Evolutionary conservation across 2,329 filamentous ascomycete species (phyloP), one percentile per base, ranked within the genome.

Genomic region (Fusarium ambrosium): DNA sequence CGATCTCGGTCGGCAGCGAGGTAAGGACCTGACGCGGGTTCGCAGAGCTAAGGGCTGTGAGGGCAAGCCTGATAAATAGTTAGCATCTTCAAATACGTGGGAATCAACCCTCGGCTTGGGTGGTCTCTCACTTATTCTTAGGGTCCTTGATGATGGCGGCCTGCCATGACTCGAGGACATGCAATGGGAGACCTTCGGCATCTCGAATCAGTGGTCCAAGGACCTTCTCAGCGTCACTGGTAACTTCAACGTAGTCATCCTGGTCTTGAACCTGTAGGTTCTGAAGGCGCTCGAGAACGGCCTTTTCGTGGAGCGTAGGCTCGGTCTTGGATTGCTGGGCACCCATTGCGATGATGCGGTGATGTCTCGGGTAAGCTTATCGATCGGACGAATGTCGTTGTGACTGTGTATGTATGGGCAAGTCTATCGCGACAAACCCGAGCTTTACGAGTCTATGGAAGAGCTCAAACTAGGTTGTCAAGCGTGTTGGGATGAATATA

Each of bases 41-140:
- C 73, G 92, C 91, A 11, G 89, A 87, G 80, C 90, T 92, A 60
- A 97, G 86, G 3, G 93, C 93, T 2, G 92, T 91, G 37, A 97
- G 88, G 6, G 94, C 94, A 16, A 97, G 91, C 71, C 93, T 94
- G 64, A 3, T 22, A 45, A 3, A 4, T 24, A 4, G 66, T 74
- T 36, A 76, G 70, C 39, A 37, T 16, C 22, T 16, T 18, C 8
- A 34, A 14, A 5, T 13, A 11, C 4, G 18, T 34, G 9, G 9
- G 22, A 27, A 4, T 14, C 6, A 7, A 7, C 24, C 5, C 58
- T 27, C 11, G 32, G 24, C 9, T 27, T 60, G 11, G 5, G 9
- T 18, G 10, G 29, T 27, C 32, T 39, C 80, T 75, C 73, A 91
- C 92, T 89, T 91, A 85, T 88, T 91, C 84, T 91, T 91, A 20